Conservation (phyloP, 1,139 yeast genomes). For the Kazachstania sp. region DNA sequence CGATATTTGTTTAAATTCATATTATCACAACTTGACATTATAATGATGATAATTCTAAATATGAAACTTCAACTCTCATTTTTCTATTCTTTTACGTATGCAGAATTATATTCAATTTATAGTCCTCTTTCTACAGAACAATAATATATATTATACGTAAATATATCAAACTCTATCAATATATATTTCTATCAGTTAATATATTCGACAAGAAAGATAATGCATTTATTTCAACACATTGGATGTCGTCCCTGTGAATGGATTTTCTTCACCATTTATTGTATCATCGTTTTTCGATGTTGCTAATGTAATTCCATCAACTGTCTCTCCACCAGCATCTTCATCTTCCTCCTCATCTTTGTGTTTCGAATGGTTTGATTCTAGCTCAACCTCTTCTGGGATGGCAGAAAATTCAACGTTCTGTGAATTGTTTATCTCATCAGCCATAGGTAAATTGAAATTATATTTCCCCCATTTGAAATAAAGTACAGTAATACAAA, state of each 20-base stretch:
- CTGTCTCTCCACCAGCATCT: not conserved
- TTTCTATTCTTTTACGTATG: too few species aligned
- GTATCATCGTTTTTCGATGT: not conserved
- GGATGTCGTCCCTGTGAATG: not conserved
- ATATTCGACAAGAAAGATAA: not conserved
- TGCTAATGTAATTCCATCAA: not conserved
- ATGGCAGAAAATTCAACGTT: not conserved
- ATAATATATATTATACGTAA: too few species aligned
- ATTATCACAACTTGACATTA: not conserved
- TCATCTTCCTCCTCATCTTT: not conserved
- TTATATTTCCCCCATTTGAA: constrained; percentile 50
- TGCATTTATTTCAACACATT: not conserved
- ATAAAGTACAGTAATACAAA: constrained; percentile 44
- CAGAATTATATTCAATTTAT: too few species aligned
- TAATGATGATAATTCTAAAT: too few species aligned
- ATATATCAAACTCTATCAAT: too few species aligned
- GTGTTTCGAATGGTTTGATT: not conserved
- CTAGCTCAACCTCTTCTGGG: not conserved
- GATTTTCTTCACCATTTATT: not conserved
- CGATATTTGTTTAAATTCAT: constrained; percentile 14
- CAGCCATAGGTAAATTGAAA: constrained; percentile 51
- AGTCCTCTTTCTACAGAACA: too few species aligned
- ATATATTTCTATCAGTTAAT: not conserved
- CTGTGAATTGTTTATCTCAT: not conserved
- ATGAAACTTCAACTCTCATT: too few species aligned